Percentiles rank a stretch among this genome's conserved stretches.
Evolutionary conservation across 306 rosid genomes (phyloP).

Genomic region (Parietaria judaica): DNA sequence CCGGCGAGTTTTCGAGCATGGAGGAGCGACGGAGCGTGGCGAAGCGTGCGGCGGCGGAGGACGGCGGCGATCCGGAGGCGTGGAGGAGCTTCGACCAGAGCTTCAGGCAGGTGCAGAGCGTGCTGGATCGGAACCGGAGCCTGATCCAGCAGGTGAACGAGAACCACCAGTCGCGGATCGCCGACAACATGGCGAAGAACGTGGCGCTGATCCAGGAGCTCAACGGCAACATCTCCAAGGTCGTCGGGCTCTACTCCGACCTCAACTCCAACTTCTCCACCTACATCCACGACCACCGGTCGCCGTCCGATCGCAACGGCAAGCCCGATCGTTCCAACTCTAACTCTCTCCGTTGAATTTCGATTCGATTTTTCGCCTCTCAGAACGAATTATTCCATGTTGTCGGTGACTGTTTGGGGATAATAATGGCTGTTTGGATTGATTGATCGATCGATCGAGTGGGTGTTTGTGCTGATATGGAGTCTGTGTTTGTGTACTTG

Average conservation of each 20-base stretch:
- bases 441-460: not conserved
- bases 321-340: not conserved
- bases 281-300: slow-evolving; percentile 27
- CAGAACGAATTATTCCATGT: not conserved
- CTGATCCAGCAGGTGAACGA: slow-evolving; percentile 82
- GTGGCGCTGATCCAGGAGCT: slow-evolving; percentile 72
- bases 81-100: slow-evolving; percentile 57
- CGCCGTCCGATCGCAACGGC: slow-evolving; percentile 4
- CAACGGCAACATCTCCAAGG: slow-evolving; percentile 71
- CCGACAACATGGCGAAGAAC: slow-evolving; percentile 72
- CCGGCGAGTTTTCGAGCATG: slow-evolving; percentile 13
- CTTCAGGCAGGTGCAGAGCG: slow-evolving; percentile 75
- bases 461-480: slow-evolving; percentile 5
- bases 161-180: slow-evolving; percentile 65
- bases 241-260: slow-evolving; percentile 64
- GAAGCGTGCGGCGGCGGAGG: slow-evolving; percentile 25
- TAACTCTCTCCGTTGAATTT: not conserved
- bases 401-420: not conserved
- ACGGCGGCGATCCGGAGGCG: slow-evolving; percentile 29
- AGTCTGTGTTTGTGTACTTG: not conserved
- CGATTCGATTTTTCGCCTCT: not conserved
- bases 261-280: slow-evolving; percentile 53
- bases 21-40: slow-evolving; percentile 23
- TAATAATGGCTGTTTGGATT: too few species aligned
- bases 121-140: slow-evolving; percentile 63